Conservation (phyloP, 2,329 filamentous ascomycete species). For the Monosporascus sp. region DNA sequence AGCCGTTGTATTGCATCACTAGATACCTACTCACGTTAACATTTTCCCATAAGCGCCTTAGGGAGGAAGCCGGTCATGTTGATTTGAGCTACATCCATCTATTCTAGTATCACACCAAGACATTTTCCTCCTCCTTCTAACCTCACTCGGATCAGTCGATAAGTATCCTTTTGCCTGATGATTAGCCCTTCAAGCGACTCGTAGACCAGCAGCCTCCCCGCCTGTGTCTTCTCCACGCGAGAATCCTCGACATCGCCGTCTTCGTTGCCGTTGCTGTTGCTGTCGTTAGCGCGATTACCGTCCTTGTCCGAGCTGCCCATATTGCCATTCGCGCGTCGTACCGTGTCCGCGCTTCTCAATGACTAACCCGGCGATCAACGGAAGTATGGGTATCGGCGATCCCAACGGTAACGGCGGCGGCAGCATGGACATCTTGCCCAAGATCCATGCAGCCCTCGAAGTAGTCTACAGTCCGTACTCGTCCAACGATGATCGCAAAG, state of each 20-base stretch:
- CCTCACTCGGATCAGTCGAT: neutral
- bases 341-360: slow-evolving; percentile 6
- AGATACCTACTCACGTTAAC: too few species aligned
- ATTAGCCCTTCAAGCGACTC: neutral
- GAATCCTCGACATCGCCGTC: neutral
- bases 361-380: slow-evolving; percentile 22
- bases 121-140: neutral
- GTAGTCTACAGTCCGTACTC: slow-evolving; percentile 81
- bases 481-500: slow-evolving; percentile 71
- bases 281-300: neutral
- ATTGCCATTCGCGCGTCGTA: neutral
- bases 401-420: slow-evolving; percentile 32
- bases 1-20: too few species aligned
- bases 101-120: too few species aligned
- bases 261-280: neutral
- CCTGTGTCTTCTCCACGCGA: neutral
- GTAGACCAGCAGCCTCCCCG: neutral
- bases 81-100: too few species aligned
- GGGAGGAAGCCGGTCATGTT: too few species aligned
- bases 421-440: slow-evolving; percentile 47
- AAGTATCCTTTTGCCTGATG: neutral
- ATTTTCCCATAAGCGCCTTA: too few species aligned
- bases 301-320: neutral
- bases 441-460: slow-evolving; percentile 79
- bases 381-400: slow-evolving; percentile 27